Evolutionary conservation across 345 rosid species (phyloP), one percentile per base, ranked within the genome.

Genomic region (Excoecaria agallocha): DNA sequence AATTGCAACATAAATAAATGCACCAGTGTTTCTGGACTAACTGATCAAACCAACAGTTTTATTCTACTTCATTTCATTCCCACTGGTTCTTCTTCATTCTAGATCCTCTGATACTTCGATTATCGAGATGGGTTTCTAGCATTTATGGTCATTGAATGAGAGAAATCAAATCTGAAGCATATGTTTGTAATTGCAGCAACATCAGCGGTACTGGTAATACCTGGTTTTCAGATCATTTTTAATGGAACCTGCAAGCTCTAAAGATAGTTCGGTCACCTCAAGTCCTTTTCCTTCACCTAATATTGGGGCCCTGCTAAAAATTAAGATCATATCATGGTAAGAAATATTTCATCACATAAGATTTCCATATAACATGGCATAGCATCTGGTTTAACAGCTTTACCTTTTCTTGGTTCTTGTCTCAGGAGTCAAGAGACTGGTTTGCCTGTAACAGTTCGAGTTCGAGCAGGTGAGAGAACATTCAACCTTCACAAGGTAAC

Each of bases 351-450:
- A 7, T 45, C 13, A 3, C 13, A 24, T 20, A 20, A 22, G 45
- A 30, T 24, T 16, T 62, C 48, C 11, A 24, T 24, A 24, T 30
- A 30, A 30, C 30, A 30, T 2, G 30, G 1, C 30, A 30, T 59
- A 3, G 13, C 48, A 30, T 71, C 66, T 61, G 45, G 51, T 12
- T 25, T 58, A n/a, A 35, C 57, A 12, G 17, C 61, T 72, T 35
- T 20, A 57, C 1, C 12, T 17, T 24, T 58, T 17, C n/a, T 56
- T 66, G 60, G 57, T 15, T 76, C 50, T 50, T 81, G 57, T 63
- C 16, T 66, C 78, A 85, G 88, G 91, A 85, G 87, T 84, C 87
- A 86, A 66, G 90, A 89, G 81, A 89, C 93, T 0, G 87, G 93
- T 46, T 80, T 87, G 73, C 91, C 92, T 61, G 84, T 84, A 69